These are phyloP conservation scores for Geosmithia flava DNA, from an alignment of 2,329 filamentous ascomycete species.

Conservation along the genomic window DNA sequence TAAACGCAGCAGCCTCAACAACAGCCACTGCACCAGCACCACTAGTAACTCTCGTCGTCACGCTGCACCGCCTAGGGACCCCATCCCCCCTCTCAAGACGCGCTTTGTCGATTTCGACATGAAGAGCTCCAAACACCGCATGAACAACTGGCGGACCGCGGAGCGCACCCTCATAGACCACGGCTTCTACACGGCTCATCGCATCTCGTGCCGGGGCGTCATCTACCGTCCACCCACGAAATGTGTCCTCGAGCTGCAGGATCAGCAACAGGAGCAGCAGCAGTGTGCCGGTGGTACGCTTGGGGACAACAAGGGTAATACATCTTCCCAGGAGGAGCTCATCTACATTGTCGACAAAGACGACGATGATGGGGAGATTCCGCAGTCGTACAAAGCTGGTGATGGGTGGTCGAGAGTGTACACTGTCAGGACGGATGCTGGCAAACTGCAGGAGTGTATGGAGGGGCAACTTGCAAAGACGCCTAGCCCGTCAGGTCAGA, in stretches of 20 bases:
- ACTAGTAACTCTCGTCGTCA: conserved; percentile 4
- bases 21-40: no score
- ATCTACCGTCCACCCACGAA: conserved; percentile 23
- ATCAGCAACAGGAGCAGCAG: no score
- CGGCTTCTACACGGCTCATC: conserved; percentile 53
- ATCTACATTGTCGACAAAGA: not conserved
- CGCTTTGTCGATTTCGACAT: conserved; percentile 67
- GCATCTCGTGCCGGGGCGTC: conserved; percentile 18
- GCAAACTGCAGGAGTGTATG: not conserved
- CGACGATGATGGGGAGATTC: no score
- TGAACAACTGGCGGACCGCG: conserved; percentile 53
- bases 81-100: conserved; percentile 27
- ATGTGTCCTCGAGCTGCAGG: conserved; percentile 13
- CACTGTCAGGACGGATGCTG: not conserved
- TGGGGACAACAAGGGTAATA: not conserved
- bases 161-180: conserved; percentile 51
- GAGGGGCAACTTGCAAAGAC: not conserved
- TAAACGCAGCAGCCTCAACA: not conserved
- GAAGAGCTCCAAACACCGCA: conserved; percentile 56
- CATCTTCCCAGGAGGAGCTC: not conserved
- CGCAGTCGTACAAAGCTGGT: not conserved
- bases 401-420: not conserved
- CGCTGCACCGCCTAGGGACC: conserved; percentile 9
- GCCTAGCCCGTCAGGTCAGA: no score
- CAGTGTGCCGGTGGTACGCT: no score